These are phyloP conservation scores for Trichoderma sp. DNA, from an alignment of 2,329 filamentous ascomycete species.

Conservation along the genomic window DNA sequence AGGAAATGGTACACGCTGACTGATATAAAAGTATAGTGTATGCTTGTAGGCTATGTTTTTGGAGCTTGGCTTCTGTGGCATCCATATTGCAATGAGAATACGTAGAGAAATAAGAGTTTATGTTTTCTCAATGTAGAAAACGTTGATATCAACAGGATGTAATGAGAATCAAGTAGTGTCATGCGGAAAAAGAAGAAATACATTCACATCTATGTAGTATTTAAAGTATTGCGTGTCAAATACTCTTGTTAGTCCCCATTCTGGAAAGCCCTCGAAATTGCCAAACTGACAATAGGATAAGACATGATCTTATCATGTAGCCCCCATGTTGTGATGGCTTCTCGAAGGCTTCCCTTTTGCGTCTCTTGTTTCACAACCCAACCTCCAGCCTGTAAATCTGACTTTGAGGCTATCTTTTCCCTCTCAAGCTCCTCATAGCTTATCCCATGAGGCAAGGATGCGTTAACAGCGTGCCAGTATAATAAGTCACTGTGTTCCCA, in stretches of 20 bases:
- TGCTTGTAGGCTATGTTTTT: background rate
- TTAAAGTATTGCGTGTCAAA: background rate
- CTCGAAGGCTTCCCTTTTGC: background rate
- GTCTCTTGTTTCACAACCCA: background rate
- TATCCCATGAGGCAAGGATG: background rate
- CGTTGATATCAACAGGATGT: background rate
- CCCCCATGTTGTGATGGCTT: background rate
- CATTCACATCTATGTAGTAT: too few relatives aligned
- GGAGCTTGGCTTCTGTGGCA: background rate
- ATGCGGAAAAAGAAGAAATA: background rate
- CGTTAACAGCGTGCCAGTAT: background rate
- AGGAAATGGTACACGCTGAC: too few relatives aligned
- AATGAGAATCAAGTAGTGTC: background rate
- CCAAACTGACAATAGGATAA: background rate
- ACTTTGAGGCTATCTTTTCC: background rate
- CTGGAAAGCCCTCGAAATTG: background rate
- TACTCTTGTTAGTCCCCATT: accelerated
- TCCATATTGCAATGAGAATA: too few relatives aligned
- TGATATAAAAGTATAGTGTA: too few relatives aligned
- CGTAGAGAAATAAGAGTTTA: too few relatives aligned
- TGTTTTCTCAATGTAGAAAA: background rate
- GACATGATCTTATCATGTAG: background rate
- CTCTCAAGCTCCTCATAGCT: background rate
- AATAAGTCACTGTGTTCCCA: background rate
- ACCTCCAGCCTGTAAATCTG: background rate